A percentile compares a stretch with the other conserved stretches of the same genome.
Evolutionary conservation across 179 eudicot species (phyloP).

Genomic region (Drosera spatulata): DNA sequence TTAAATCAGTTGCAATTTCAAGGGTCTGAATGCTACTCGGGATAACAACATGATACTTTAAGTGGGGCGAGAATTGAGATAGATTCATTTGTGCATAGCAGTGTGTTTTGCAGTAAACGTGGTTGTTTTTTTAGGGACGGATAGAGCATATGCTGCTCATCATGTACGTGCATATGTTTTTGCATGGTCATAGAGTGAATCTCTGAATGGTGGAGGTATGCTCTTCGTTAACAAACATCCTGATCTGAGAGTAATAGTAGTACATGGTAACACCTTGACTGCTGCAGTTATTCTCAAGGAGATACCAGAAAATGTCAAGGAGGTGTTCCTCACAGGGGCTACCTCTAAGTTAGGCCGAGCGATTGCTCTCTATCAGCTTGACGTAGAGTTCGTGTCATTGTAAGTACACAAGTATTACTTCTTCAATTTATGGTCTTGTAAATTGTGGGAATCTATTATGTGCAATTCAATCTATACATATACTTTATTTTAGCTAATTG

Average conservation of each 20-base stretch:
- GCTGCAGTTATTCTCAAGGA: slow-evolving; percentile 73
- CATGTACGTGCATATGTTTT: too few relatives aligned
- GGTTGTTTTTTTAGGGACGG: too few relatives aligned
- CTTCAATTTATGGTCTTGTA: too few relatives aligned
- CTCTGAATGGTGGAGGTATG: slow-evolving; percentile 84
- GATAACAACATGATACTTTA: too few relatives aligned
- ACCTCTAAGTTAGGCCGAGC: slow-evolving; percentile 97
- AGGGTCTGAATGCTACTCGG: too few relatives aligned
- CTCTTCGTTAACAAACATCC: slow-evolving; percentile 81
- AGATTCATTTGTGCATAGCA: too few relatives aligned
- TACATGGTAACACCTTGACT: slow-evolving; percentile 90
- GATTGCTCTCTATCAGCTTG: slow-evolving; percentile 71
- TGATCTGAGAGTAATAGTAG: slow-evolving; percentile 63
- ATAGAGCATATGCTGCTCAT: too few relatives aligned
- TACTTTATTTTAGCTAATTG: background rate
- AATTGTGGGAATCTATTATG: background rate
- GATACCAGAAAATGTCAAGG: slow-evolving; percentile 55
- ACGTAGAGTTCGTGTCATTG: slow-evolving; percentile 59
- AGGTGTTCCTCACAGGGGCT: too few relatives aligned
- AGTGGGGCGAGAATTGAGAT: too few relatives aligned
- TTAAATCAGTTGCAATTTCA: too few relatives aligned
- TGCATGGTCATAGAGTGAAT: slow-evolving; percentile 49
- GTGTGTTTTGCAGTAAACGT: too few relatives aligned
- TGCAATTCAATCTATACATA: background rate
- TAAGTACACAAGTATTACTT: slow-evolving; percentile 14